Conservation (phyloP, 83 land plant species). For the Picea abies region DNA sequence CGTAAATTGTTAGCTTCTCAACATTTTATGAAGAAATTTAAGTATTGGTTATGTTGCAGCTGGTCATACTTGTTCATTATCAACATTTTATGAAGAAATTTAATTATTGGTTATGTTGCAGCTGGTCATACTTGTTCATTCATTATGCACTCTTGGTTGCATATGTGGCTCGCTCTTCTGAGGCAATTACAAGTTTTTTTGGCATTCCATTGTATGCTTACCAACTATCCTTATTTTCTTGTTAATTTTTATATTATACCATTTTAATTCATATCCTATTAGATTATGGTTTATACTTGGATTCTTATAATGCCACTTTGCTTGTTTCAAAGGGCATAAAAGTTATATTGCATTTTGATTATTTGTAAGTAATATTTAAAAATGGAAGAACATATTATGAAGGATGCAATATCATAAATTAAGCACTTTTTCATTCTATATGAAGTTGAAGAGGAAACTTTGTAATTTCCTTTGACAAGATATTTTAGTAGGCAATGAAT, state of each 20-base stretch:
- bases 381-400: background rate
- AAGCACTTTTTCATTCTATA: background rate
- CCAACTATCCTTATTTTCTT: background rate
- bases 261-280: background rate
- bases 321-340: background rate
- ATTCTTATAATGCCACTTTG: background rate
- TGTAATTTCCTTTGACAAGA: background rate
- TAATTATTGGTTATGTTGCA: conserved; percentile 36
- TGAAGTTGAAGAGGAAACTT: too few species aligned
- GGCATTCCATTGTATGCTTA: conserved; percentile 79
- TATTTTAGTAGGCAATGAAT: background rate
- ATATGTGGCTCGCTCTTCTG: conserved; percentile 98
- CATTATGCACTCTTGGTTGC: conserved; percentile 99
- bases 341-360: background rate
- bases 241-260: background rate
- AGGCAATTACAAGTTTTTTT: conserved; percentile 69
- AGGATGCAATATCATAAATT: background rate
- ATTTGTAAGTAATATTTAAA: background rate
- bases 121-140: conserved; percentile 89
- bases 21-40: background rate
- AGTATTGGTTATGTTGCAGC: conserved; percentile 48
- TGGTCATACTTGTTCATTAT: conserved; percentile 88
- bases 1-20: background rate
- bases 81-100: background rate
- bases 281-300: background rate